phyloP scores from a whole-genome alignment of 2,329 filamentous ascomycete genomes.

The Capronia coronata region DNA sequence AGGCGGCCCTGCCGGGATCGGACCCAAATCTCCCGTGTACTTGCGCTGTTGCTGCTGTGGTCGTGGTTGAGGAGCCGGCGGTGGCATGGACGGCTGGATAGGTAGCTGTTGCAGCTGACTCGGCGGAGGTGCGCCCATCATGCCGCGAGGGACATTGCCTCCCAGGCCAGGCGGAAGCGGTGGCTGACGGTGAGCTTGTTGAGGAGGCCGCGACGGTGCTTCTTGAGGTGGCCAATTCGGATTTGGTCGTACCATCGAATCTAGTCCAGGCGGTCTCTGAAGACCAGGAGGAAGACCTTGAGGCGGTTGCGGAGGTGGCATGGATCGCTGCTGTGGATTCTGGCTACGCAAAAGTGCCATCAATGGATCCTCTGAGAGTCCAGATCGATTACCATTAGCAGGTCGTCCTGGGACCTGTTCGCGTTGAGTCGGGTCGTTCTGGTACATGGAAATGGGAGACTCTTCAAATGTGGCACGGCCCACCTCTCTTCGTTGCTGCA shows the following conservation, averaged over 20 bases:
- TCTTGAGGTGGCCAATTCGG: conserved; percentile 29
- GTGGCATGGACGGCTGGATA: conserved; percentile 4
- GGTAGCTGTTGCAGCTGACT: conserved; percentile 15
- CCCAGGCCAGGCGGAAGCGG: conserved; percentile 17
- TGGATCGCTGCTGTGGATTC: conserved; percentile 34
- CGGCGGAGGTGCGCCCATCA: conserved; percentile 13
- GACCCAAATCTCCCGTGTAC: conserved; percentile 29
- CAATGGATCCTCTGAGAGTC: conserved; percentile 36
- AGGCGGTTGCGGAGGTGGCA: conserved; percentile 32
- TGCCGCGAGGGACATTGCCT: conserved; percentile 32
- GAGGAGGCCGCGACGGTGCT: not conserved
- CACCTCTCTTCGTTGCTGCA: conserved; percentile 17
- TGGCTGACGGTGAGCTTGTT: conserved; percentile 15
- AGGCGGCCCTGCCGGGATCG: conserved; percentile 22
- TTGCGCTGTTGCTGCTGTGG: conserved; percentile 21
- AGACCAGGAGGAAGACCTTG: conserved; percentile 33
- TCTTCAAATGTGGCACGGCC: conserved; percentile 36
- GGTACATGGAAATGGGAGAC: conserved; percentile 39
- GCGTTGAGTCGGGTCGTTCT: conserved; percentile 27
- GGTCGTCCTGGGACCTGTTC: conserved; percentile 34
- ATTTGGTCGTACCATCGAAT: conserved; percentile 33
- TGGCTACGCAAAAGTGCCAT: conserved; percentile 23
- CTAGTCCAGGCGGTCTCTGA: conserved; percentile 41
- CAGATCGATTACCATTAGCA: conserved; percentile 35
- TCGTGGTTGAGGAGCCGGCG: conserved; percentile 11